phyloP scores from a whole-genome alignment of 305 asterid genomes.

The Euphrasia arctica region DNA sequence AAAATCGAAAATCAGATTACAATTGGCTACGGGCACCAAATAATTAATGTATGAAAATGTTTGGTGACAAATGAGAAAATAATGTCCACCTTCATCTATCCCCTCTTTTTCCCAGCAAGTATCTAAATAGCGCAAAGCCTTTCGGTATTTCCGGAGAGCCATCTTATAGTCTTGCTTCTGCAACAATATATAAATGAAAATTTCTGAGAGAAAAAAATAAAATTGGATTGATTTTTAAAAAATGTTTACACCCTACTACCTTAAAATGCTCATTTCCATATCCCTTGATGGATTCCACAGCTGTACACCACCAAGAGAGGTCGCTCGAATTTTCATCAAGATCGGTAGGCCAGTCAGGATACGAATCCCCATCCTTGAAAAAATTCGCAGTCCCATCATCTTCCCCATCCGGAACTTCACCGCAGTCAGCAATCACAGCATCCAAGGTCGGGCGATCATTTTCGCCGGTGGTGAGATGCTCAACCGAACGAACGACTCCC shows the following conservation, averaged over 20 bases:
- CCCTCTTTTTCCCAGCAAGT: conserved; percentile 96
- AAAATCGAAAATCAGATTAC: conserved; percentile 15
- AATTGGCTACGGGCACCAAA: not conserved
- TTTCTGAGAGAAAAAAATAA: no score
- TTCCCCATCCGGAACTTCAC: conserved; percentile 76
- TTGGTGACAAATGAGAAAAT: not conserved
- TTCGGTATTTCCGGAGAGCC: conserved; percentile 90
- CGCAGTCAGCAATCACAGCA: conserved; percentile 67
- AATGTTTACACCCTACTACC: no score
- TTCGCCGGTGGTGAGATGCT: conserved; percentile 70
- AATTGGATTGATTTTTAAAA: no score
- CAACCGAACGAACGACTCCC: conserved; percentile 89
- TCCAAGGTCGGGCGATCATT: conserved; percentile 65
- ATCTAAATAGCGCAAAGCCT: conserved; percentile 93
- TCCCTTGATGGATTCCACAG: conserved; percentile 70
- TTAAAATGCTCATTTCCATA: conserved; percentile 85
- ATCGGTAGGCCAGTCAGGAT: conserved; percentile 95
- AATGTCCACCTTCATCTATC: conserved; percentile 70
- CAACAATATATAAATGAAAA: no score
- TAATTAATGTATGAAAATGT: not conserved
- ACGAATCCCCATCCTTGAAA: conserved; percentile 78
- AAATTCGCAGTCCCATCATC: conserved; percentile 80
- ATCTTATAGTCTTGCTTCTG: conserved; percentile 96
- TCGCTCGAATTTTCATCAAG: conserved; percentile 61
- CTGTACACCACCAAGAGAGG: conserved; percentile 82